Evolutionary conservation across 2,329 filamentous ascomycete species (phyloP), one percentile per base, ranked within the genome.

Genomic region (Aureobasidium sp.): DNA sequence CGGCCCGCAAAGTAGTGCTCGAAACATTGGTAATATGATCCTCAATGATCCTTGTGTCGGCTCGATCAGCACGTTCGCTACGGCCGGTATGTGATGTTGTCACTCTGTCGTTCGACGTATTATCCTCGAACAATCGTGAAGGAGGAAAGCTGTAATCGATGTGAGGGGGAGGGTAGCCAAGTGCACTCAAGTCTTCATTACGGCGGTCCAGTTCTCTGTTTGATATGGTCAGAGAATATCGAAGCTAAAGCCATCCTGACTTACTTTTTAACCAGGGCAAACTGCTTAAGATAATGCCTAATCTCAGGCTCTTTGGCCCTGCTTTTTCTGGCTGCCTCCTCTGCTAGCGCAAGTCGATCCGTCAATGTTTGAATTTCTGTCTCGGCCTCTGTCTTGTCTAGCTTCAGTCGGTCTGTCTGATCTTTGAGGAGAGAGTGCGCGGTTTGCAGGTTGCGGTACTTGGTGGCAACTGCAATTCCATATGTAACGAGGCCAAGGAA

Each of bases 401-500:
- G 65, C 17, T 66, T 64, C 67, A 67, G 63, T 66, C 73, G 55
- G 1, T 61, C 37, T 3, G 52, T 59, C 47, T 63, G 64, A 26
- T 71, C 67, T 12, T 63, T 61, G 48, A 69, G 62, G 7, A 64
- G 66, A 13, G 57, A 34, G 60, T 67, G 69, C 66, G 66, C 27
- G 5, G 17, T 10, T 34, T 53, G 55, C 26, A 59, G 20, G 4
- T 34, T 44, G 9, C 55, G 62, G 26, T n/a, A 71, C 10, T 65
- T 61, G 46, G 64, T 66, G 9, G 64, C 65, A 6, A 67, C 65
- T 8, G 68, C 65, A 32, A 66, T 69, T 9, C 71, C 70, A 59
- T 71, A 77, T 1, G 69, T 67, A 6, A 72, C 61, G 20, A 78
- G 65, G 2, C 71, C 70, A 36, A 72, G 66, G 62, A 80, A 82